These are phyloP conservation scores for Talaromyces sp. DNA, from an alignment of 2,329 filamentous ascomycete genomes.

Conservation along the genomic window DNA sequence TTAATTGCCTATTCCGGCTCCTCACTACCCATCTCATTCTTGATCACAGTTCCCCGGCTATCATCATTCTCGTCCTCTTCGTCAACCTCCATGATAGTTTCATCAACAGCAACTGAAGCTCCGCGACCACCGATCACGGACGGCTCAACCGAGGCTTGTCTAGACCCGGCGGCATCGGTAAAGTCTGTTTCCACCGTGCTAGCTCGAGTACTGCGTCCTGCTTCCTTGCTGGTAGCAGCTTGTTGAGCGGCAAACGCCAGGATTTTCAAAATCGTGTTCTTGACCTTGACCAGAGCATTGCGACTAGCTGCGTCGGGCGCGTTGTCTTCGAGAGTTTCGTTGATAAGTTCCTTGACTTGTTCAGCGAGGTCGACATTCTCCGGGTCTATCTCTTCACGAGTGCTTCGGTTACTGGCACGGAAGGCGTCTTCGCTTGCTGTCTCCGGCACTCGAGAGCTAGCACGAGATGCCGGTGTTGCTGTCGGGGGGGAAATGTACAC, in stretches of 20 bases:
- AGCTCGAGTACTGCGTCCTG: constrained; percentile 24
- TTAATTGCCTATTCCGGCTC: constrained; percentile 3
- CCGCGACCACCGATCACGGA: neutral
- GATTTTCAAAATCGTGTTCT: constrained; percentile 40
- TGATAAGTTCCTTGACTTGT: constrained; percentile 53
- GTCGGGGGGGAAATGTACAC: constrained; percentile 66
- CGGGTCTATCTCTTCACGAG: constrained; percentile 42
- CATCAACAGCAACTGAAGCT: constrained; percentile 9
- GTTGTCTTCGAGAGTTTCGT: constrained; percentile 51
- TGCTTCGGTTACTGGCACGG: constrained; percentile 46
- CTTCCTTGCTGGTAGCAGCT: constrained; percentile 33
- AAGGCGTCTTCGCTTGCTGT: constrained; percentile 54
- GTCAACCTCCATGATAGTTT: constrained; percentile 13
- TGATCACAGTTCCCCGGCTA: constrained; percentile 11
- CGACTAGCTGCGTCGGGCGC: constrained; percentile 39
- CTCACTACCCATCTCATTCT: constrained; percentile 13
- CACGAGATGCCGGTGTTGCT: constrained; percentile 33
- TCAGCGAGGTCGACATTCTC: constrained; percentile 44
- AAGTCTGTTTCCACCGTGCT: constrained; percentile 10
- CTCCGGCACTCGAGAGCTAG: constrained; percentile 40
- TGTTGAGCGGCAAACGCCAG: constrained; percentile 37
- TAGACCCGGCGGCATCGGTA: constrained; percentile 4
- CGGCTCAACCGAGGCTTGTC: constrained; percentile 10
- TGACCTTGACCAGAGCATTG: constrained; percentile 44
- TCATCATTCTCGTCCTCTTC: constrained; percentile 14